Evolutionary conservation across 345 rosid genomes (phyloP), one percentile per base, ranked within the genome.

Genomic region (Eucalyptus guilfoylei): DNA sequence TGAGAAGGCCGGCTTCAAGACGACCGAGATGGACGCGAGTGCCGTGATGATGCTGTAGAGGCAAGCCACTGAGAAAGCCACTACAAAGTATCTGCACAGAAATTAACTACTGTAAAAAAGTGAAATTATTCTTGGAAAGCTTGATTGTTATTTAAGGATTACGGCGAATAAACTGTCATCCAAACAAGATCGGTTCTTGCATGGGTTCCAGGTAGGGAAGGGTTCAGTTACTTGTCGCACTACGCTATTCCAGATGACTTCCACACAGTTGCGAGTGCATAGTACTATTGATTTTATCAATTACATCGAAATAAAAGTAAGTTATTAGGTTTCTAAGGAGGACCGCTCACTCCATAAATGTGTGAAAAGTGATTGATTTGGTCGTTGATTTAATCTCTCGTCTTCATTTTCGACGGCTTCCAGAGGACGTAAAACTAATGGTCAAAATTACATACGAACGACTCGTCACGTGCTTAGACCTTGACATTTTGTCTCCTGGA

Each of bases 11-110:
- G 93, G 93, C 89, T 92, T 91, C 76, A 52, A 87, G 80, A 90
- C 47, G 49, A 89, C 85, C 16, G 88, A 76, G 37, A 93, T 85
- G n/a, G 93, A 91, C 48, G 92, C 92, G 11, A 92, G 86, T 7
- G 88, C 55, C 49, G 95, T 90, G 62, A 91, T 40, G 55, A 93
- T 83, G 88, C 93, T 88, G 91, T 93, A 92, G 47, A 92, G 89
- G 91, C 92, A 86, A n/a, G 92, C 90, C 86, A 91, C 92, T 5
- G 90, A 87, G n/a, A 92, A 28, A 7, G 95, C 94, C 9, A 83
- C 91, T 17, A 89, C 90, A 21, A 91, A 90, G 89, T 91, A 93
- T 91, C 94, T 93, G 90, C 50, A 54, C 60, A 32, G 83, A 14
- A 12, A 52, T 52, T 24, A 54, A 52, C 50, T 54, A 28, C 9